Evolutionary conservation across 148 eudicot species (phyloP), one percentile per base, ranked within the genome.

Genomic region (Drosera capensis): DNA sequence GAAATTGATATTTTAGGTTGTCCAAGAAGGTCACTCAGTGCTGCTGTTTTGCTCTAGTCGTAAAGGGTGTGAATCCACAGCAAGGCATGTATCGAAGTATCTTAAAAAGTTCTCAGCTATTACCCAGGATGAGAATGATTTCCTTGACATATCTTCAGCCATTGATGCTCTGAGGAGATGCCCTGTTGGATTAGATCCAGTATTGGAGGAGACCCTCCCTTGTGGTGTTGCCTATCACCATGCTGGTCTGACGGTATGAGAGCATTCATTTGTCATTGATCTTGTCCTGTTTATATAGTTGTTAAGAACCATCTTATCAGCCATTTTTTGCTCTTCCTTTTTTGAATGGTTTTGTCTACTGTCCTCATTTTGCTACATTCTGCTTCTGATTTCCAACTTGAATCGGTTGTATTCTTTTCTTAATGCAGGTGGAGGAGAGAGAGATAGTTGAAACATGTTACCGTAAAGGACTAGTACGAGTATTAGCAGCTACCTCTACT

Each of bases 51-150:
- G 99, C 71, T 79, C 99, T 34, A 92, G 88, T 62, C 84, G 99
- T 28, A 92, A 92, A 72, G 99, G 99, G 55, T 92, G 99, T 41
- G 99, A 92, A 73, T 70, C 95, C 43, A 78, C 99, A 44, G 99
- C 99, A 2, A 70, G 67, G 69, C 99, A 92, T 60, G 62, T 85
- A 43, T 70, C 95, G 9, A 71, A 60, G 44, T 79, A 69, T 58
- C 85, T 92, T 28, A 71, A 64, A 47, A 72, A 64, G 50, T 81
- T 78, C 71, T 78, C 82, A 38, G 71, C 57, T 34, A 78, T 68
- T 58, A 62, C 62, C 22, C 77, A 68, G 46, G 65, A 70, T 41
- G 77, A 68, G 42, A 62, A 55, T 58, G 94, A 77, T 40, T 70
- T 64, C 29, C 30, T 46, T 62, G 80, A 85, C 54, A 57, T 85